Evolutionary conservation across 2,329 filamentous ascomycete species (phyloP), one percentile per base, ranked within the genome.

Genomic region (Penicillium sp.): DNA sequence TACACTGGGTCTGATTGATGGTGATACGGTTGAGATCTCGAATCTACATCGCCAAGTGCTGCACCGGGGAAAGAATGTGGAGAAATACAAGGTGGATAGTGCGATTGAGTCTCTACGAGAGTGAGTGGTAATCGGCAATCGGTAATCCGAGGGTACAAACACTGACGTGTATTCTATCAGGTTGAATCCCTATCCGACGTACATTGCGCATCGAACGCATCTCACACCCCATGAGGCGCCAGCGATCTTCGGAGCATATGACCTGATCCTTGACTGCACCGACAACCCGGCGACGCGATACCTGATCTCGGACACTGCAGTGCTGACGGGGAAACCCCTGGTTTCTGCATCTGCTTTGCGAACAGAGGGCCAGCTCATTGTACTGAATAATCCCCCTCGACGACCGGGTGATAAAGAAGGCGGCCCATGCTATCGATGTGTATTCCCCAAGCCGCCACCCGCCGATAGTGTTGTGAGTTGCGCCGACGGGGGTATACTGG

Each of bases 1-100:
- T 7, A 87, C 79, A 0, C 71, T 98, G 15, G 91, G 92, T 0
- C 75, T 98, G 6, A 81, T 93, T 23, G 93, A 98, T 66, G 90
- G 87, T 3, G 93, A 98, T 70, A 77, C 77, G 0, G 92, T 98
- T 27, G 93, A 97, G 66, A 74, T 79, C 13, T 95, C 90, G 25
- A 98, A 98, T 66, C 77, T 98, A 12, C 93, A 97, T 73, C 84
- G 93, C 0, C 93, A 98, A 71, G 83, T 97, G 44, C 80, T 90
- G 28, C 92, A 98, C 67, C 79, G 79, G 2, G 87, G 83, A 0
- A 73, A 75, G 3, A 81, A 82, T 44, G 82, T 95, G 4, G 88
- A 88, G 9, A 81, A 81, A 75, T 78, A 75, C 49, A 97, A 97
- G 71, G 89, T 93, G 2, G 82, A 89, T 47, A 95, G 89, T 65